Percentiles rank a stretch among this genome's conserved stretches.
Evolutionary conservation across 495 filamentous ascomycete genomes (phyloP).

Genomic region (Neurospora hispaniola): DNA sequence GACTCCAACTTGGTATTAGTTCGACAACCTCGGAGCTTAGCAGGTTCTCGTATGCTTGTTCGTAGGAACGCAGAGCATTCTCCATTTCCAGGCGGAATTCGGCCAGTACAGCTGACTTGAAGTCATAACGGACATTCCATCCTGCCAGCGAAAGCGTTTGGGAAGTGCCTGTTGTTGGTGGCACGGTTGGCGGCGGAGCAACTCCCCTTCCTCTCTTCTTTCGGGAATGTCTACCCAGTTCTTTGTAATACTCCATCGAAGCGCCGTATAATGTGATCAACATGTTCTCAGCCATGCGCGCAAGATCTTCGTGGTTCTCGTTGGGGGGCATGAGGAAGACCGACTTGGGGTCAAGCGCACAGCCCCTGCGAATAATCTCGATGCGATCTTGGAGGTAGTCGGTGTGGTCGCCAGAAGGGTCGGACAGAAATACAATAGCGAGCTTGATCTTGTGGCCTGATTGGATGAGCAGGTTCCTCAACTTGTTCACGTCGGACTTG

Average conservation of each 20-base stretch:
- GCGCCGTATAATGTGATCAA: conserved; percentile 53
- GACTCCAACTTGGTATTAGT: conserved; percentile 75
- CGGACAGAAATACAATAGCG: conserved; percentile 66
- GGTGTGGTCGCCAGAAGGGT: conserved; percentile 47
- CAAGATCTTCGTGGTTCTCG: conserved; percentile 45
- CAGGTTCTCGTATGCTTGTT: conserved; percentile 71
- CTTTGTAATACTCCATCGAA: conserved; percentile 77
- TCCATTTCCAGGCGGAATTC: conserved; percentile 90
- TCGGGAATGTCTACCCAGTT: conserved; percentile 76
- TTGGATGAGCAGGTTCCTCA: conserved; percentile 52
- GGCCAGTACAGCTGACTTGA: conserved; percentile 81
- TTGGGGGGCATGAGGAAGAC: conserved; percentile 50
- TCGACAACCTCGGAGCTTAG: conserved; percentile 75
- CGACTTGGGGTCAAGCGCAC: conserved; percentile 66
- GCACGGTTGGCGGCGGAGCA: conserved; percentile 72
- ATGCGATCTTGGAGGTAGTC: conserved; percentile 58
- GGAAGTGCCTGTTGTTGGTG: conserved; percentile 70
- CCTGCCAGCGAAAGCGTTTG: conserved; percentile 72
- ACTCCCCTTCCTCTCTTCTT: conserved; percentile 69
- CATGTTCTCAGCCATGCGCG: conserved; percentile 47
- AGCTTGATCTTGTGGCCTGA: conserved; percentile 65
- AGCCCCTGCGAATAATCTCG: conserved; percentile 60
- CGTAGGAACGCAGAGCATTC: conserved; percentile 67
- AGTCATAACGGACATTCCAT: conserved; percentile 88
- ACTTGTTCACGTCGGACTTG: conserved; percentile 72